These are phyloP conservation scores for Peronosclerospora sorghi DNA, from an alignment of 352 stramenopile species.

Conservation along the genomic window DNA sequence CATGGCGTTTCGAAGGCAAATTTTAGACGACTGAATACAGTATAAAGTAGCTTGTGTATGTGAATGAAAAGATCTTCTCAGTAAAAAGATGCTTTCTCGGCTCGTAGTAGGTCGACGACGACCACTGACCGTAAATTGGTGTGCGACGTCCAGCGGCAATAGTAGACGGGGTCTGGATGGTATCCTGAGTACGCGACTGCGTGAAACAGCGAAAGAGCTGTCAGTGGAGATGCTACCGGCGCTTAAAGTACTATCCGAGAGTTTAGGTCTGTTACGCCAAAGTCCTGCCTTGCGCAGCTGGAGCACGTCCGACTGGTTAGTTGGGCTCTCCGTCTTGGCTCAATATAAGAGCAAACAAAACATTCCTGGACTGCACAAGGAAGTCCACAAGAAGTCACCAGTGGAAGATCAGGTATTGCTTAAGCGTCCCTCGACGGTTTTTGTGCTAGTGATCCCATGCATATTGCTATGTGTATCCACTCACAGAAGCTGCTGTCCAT, in stretches of 20 bases:
- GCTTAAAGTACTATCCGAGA: conserved; percentile 68
- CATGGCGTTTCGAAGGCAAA: no score
- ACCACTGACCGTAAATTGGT: neutral
- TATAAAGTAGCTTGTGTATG: no score
- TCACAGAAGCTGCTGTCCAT: conserved; percentile 10
- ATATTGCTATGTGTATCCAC: conserved; percentile 7
- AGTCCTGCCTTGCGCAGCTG: conserved; percentile 54
- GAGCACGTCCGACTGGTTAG: conserved; percentile 70
- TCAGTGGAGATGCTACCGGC: conserved; percentile 54
- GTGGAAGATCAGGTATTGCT: conserved; percentile 16
- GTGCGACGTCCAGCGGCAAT: conserved; percentile 1
- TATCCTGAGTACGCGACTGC: conserved; percentile 13
- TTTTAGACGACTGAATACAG: no score
- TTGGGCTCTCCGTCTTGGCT: conserved; percentile 63
- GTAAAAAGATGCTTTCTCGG: conserved; percentile 5
- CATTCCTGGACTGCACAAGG: conserved; percentile 12
- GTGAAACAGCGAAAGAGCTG: conserved; percentile 28
- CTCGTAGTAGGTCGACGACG: neutral
- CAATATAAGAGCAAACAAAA: conserved; percentile 52
- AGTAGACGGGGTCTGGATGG: conserved; percentile 11
- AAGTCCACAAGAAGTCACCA: conserved; percentile 15
- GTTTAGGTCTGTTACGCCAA: conserved; percentile 42
- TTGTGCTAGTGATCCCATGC: neutral
- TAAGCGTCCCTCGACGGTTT: neutral
- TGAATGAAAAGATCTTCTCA: no score